These are phyloP conservation scores for Apiotrichum sp. DNA, from an alignment of 1,284 basidiomycete species.

Conservation along the genomic window DNA sequence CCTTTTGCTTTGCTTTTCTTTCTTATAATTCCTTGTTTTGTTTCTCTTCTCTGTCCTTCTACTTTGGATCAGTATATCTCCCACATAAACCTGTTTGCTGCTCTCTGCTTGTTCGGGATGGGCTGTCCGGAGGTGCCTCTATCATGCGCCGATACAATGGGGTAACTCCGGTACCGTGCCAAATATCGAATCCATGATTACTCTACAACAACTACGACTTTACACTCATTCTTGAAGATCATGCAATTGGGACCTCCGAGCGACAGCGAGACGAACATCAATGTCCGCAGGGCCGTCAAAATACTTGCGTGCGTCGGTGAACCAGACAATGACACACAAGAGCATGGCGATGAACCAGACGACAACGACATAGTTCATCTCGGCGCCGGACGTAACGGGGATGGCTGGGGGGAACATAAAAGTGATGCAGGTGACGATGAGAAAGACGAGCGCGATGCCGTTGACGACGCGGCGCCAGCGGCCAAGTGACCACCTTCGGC, in stretches of 20 bases:
- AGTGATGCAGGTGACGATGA: slow-evolving; percentile 48
- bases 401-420: slow-evolving; percentile 51
- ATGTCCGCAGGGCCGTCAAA: slow-evolving; percentile 46
- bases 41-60: too few relatives aligned
- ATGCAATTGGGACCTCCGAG: not conserved
- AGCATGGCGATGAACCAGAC: slow-evolving; percentile 35
- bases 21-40: too few relatives aligned
- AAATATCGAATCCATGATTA: too few relatives aligned
- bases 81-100: too few relatives aligned
- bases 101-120: too few relatives aligned
- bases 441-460: slow-evolving; percentile 46
- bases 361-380: slow-evolving; percentile 50
- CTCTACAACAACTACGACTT: too few relatives aligned
- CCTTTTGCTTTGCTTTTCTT: too few relatives aligned
- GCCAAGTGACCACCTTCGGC: slow-evolving; percentile 38
- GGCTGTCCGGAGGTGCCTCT: too few relatives aligned
- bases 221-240: too few relatives aligned
- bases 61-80: too few relatives aligned
- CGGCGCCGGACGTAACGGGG: slow-evolving; percentile 37
- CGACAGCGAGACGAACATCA: slow-evolving; percentile 10
- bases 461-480: slow-evolving; percentile 35
- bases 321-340: slow-evolving; percentile 40
- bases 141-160: too few relatives aligned
- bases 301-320: slow-evolving; percentile 41
- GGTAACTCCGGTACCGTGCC: too few relatives aligned